Evolutionary conservation across 176 grass and related monocot species (phyloP).

Genomic region (Aechmea fasciata): DNA sequence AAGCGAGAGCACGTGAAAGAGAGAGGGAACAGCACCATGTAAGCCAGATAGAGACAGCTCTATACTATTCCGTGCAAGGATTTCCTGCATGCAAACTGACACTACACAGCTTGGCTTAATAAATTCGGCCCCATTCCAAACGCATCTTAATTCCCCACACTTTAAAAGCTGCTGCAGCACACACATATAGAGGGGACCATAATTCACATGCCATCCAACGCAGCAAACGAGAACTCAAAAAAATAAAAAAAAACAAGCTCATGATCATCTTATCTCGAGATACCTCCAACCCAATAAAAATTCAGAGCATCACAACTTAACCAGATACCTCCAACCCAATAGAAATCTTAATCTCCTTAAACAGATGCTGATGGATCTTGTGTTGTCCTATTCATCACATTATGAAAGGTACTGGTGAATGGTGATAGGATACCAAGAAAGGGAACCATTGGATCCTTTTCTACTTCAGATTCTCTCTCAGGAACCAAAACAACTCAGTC

Average conservation of each 20-base stretch:
- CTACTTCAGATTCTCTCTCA: neutral
- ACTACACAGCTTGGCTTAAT: constrained; percentile 3
- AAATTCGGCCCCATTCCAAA: neutral
- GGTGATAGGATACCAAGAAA: constrained; percentile 8
- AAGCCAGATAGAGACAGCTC: constrained; percentile 10
- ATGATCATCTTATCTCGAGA: too few relatives aligned
- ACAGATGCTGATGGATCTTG: constrained; percentile 3
- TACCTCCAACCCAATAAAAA: too few relatives aligned
- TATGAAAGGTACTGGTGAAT: constrained; percentile 22
- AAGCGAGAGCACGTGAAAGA: neutral
- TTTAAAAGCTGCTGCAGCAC: neutral
- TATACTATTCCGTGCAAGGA: constrained; percentile 10
- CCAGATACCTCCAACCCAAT: too few relatives aligned
- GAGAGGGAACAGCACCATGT: neutral
- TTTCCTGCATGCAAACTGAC: neutral
- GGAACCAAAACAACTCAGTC: neutral
- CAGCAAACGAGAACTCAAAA: neutral
- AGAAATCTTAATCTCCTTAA: too few relatives aligned
- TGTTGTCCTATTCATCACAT: constrained; percentile 24
- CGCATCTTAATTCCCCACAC: too few relatives aligned
- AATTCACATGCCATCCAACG: neutral
- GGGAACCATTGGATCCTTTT: constrained; percentile 2
- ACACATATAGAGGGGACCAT: neutral
- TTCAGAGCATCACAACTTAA: too few relatives aligned
- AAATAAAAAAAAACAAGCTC: too few relatives aligned